These are phyloP conservation scores for Mesotaenium endlicherianum DNA, from an alignment of 139 green algal genomes.

Conservation along the genomic window DNA sequence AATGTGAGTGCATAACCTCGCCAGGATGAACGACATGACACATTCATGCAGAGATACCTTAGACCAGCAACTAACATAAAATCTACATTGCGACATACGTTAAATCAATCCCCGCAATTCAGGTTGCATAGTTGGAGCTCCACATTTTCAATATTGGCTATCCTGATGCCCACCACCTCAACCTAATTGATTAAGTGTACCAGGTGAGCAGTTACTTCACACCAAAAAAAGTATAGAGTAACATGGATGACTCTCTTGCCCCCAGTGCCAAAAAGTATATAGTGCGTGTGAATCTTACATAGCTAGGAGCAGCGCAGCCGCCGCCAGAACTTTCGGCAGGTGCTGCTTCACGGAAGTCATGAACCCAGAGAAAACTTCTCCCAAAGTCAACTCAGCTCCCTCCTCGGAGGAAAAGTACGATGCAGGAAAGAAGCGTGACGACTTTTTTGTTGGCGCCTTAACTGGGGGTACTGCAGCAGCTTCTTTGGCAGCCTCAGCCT, in stretches of 20 bases:
- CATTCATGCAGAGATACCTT: neutral
- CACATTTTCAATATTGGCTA: neutral
- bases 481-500: neutral
- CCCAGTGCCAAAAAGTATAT: too few species aligned
- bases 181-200: neutral
- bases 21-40: neutral
- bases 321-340: slow-evolving; percentile 21
- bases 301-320: neutral
- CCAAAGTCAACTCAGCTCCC: neutral
- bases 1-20: neutral
- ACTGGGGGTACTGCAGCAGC: neutral
- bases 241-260: neutral
- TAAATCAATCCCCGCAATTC: neutral
- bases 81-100: neutral
- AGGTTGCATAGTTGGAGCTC: neutral
- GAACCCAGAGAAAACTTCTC: neutral
- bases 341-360: slow-evolving; percentile 2
- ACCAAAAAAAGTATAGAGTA: neutral
- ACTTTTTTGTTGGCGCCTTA: slow-evolving; percentile 26
- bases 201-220: neutral
- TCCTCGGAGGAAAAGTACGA: slow-evolving; percentile 33
- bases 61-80: neutral
- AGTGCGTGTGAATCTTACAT: too few species aligned
- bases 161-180: neutral
- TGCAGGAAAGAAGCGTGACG: slow-evolving; percentile 23